Evolutionary conservation across 2,329 filamentous ascomycete genomes (phyloP), one percentile per base, ranked within the genome.

Genomic region (Bipolaris cookei): DNA sequence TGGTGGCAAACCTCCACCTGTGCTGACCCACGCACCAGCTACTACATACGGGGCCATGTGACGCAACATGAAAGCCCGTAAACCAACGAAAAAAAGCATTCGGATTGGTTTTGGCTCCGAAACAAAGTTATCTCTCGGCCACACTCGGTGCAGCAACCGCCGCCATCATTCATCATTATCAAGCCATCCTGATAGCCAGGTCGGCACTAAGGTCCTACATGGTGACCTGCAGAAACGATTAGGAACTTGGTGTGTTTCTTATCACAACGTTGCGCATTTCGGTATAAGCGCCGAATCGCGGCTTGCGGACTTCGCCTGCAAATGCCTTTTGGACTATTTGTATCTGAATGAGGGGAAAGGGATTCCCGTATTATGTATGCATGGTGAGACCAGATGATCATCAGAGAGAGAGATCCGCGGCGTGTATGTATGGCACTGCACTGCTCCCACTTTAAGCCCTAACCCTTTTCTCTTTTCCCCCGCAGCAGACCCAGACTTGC

Each of bases 121-220:
- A 13, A 30, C 10, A 11, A 30, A 63, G 55, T 51, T 64, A 62
- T 68, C 64, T 60, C 39, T 42, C 51, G 58, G 41, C 55, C 16
- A 35, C 49, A 58, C 58, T 53, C 54, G 32, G 47, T 47, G 38
- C 53, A 50, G 58, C 35, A 45, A 37, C 48, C 53, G 28, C 28
- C 28, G 10, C 10, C 50, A 4, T 45, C 51, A 53, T 45, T 47
- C 28, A 30, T 38, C 16, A n/a, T 4, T 37, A n/a, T n/a, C 34
- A 16, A 25, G 54, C 54, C 43, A 61, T 56, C 62, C 66, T 65
- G 66, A 68, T 68, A 65, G 65, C 64, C 66, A 67, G 66, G 65
- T 68, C 42, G 41, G 37, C 65, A 59, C 61, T 65, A 67, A 51
- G 56, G 56, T 41, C 51, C 58, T 56, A 49, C 54, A 48, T 57